These are phyloP conservation scores for Puccinia polysora DNA, from an alignment of 1,284 basidiomycete species.

Conservation along the genomic window DNA sequence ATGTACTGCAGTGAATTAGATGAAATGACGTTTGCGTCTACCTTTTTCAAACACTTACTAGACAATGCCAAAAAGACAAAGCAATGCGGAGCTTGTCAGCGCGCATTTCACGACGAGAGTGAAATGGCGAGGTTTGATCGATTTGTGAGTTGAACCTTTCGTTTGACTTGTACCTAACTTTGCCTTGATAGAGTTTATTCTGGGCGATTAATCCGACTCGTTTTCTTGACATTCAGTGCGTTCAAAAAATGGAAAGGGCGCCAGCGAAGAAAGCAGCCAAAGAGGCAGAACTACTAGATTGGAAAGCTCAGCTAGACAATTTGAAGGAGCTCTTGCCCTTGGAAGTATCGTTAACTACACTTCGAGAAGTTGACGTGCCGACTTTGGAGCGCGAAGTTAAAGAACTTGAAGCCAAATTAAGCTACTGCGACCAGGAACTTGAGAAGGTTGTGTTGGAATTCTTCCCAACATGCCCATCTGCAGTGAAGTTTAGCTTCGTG, in stretches of 20 bases:
- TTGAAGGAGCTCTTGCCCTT: constrained; percentile 62
- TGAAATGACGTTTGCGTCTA: constrained; percentile 51
- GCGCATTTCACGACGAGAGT: constrained; percentile 61
- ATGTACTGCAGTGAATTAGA: constrained; percentile 48
- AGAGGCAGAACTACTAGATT: constrained; percentile 60
- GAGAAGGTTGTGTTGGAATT: constrained; percentile 59
- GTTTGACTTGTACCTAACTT: constrained; percentile 56
- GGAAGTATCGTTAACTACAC: constrained; percentile 54
- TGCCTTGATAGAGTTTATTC: constrained; percentile 55
- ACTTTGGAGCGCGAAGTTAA: constrained; percentile 64
- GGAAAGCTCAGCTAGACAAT: constrained; percentile 62
- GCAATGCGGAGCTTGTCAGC: constrained; percentile 71
- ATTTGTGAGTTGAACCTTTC: constrained; percentile 55
- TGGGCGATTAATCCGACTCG: constrained; percentile 38
- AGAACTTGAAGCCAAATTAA: constrained; percentile 60
- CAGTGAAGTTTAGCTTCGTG: constrained; percentile 28
- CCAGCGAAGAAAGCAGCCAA: constrained; percentile 52
- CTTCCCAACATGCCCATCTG: constrained; percentile 44
- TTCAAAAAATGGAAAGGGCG: constrained; percentile 27
- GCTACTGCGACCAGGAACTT: constrained; percentile 58
- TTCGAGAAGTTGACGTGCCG: constrained; percentile 65
- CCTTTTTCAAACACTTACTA: constrained; percentile 66
- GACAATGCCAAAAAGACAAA: constrained; percentile 63
- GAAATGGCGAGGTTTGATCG: constrained; percentile 57
- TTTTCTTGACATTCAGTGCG: constrained; percentile 4